Base-by-base conservation (phyloP, 2,329 filamentous ascomycete species). In the Emergomyces pasteurianus region DNA sequence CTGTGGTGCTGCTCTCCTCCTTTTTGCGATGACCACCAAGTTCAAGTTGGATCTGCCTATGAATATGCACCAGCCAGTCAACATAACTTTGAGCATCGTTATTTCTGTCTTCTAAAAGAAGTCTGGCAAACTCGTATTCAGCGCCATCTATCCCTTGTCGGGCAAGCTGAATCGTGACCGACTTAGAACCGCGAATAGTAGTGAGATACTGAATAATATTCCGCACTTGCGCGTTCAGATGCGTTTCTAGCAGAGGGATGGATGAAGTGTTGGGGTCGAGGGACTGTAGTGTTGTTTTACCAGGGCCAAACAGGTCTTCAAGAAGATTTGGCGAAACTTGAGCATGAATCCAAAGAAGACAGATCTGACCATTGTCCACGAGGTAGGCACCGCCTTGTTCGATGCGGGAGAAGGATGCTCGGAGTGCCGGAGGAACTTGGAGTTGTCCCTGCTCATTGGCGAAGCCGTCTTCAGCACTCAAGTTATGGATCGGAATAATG, bases 51-150 rank as follows among this genome's bases (percentile, higher is more conserved):
- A 99, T 94, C 67, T 89, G 86, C 68, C 92, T 87, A 76, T 99
- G 94, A 64, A 97, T 82, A 74, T 96, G 89, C 61, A 99, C 94
- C 69, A 99, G 80, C 94, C 94, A 99, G 77, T 99, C 94, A 40
- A 97, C 94, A 75, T 97, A 99, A 72, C 89, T 95, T 77, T 95
- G 92, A 42, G 94, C 94, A 77, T 99, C 94, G 67, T 96, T 96
- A 74, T 97, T 97, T 65, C 94, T 84, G 71, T 99, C 94, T 76
- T 99, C 94, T 38, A 96, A 86, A 66, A 99, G 75, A 75, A 95
- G 80, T 59, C 92, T 81, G 8, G 94, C 94, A 78, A 97, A 99
- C 74, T 99, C 94, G 69, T 91, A 97, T 74, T 99, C 94, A 2
- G 92, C 90, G 0, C 94, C 94, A 70, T 99, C 94, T 3, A 97